Percentiles rank a stretch among this genome's conserved stretches.
phyloP scores from a whole-genome alignment of 164 flowering plant species.

The Umbellularia californica region DNA sequence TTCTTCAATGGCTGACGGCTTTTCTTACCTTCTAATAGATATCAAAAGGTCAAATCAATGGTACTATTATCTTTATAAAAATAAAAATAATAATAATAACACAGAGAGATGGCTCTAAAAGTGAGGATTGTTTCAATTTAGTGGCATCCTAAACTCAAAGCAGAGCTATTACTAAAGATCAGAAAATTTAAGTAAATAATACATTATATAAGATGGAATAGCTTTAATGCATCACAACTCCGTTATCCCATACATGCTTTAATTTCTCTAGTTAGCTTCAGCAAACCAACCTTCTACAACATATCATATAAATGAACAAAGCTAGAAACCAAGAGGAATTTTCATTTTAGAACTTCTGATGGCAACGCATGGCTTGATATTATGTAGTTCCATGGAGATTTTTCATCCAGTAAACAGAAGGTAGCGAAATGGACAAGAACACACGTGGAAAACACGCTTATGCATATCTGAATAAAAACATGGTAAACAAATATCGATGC shows the following conservation, averaged over 20 bases:
- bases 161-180: not conserved
- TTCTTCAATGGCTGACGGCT: conserved; percentile 30
- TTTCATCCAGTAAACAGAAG: not conserved
- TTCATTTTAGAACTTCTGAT: not conserved
- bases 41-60: not conserved
- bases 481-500: not conserved
- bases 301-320: not conserved
- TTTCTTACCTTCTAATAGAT: conserved; percentile 24
- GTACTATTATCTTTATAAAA: not conserved
- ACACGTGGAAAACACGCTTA: not conserved
- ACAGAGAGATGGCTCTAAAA: too few species aligned
- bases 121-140: not conserved
- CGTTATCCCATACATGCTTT: not conserved
- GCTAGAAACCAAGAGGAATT: not conserved
- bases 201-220: too few species aligned
- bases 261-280: not conserved
- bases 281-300: not conserved
- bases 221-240: not conserved
- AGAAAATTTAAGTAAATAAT: not conserved
- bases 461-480: too few species aligned
- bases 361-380: not conserved
- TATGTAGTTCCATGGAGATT: not conserved
- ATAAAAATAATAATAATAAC: not conserved
- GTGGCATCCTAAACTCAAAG: not conserved
- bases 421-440: not conserved